Base-by-base conservation (phyloP, 345 rosid species). In the Syzygium aqueum region DNA sequence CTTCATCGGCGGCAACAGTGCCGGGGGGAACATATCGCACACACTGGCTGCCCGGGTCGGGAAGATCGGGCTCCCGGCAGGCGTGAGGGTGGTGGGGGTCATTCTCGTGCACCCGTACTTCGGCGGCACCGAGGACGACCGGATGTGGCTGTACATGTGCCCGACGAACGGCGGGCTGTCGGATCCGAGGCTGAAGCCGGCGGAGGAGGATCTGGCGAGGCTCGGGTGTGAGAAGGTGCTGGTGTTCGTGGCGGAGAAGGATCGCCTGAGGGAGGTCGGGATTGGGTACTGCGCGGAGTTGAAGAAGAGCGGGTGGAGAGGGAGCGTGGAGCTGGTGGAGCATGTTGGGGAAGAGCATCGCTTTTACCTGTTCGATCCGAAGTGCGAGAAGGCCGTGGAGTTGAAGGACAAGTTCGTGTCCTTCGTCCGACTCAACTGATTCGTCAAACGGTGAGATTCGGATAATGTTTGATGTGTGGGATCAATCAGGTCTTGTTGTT, bases 1-100 rank as follows among this genome's bases (percentile, higher is more conserved):
- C 40, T 90, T 92, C 73, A 19, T 92, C 6, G 89, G 30, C 1
- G 93, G 94, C 7, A 92, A 91, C 46, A 91, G 93, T 43, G 92
- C 93, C 0, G 94, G 94, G 21, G 93, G 91, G 8, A 94, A 84
- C 78, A 88, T 91, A 23, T 88, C 91, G 67, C 93, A 94, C 52
- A 80, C 86, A 23, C 84, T 87, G 87, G 89, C 89, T 5, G 51
- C 87, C 27, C 80, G 80, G 85, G 89, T 88, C 8, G 90, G 94
- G 23, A 11, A 21, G 2, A 22, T 14, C 30, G 89, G 86, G 85
- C 59, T 91, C 65, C 22, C 7, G 73, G 33, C 27, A 5, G 90
- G 92, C 17, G 33, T 88, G 19, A 90, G 78, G 86, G 78, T 88
- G 21, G 57, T 85, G 5, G 87, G 86, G 14, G 84, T 88, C 73